Evolutionary conservation across 2,329 filamentous ascomycete genomes (phyloP).

Genomic region (Nemania sp.): DNA sequence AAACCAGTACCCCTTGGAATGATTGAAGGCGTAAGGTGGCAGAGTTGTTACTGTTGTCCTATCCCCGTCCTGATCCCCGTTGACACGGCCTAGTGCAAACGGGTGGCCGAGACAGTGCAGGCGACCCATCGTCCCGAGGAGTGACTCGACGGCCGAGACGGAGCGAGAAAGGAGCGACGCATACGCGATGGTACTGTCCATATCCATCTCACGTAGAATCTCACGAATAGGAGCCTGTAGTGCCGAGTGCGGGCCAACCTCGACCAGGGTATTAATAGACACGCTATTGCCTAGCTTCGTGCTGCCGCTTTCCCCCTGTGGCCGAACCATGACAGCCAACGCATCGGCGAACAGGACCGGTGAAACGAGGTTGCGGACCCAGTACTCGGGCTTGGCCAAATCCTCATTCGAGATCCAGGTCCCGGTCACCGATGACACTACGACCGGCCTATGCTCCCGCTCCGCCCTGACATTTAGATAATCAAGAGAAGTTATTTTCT

Average conservation of each 20-base stretch:
- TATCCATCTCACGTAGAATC: neutral
- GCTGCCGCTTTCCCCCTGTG: neutral
- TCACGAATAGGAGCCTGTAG: neutral
- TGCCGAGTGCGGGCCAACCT: slow-evolving; percentile 20
- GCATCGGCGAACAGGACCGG: slow-evolving; percentile 51
- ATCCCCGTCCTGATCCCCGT: neutral
- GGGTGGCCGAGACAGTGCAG: neutral
- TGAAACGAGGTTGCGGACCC: slow-evolving; percentile 46
- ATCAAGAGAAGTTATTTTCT: slow-evolving; percentile 28
- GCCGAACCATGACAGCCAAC: slow-evolving; percentile 22
- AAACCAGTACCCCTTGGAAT: slow-evolving; percentile 53
- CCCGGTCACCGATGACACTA: slow-evolving; percentile 6
- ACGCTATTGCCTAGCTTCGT: slow-evolving; percentile 24
- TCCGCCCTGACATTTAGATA: neutral
- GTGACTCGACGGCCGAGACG: neutral
- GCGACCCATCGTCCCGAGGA: neutral
- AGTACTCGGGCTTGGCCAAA: slow-evolving; percentile 19
- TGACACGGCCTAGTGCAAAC: neutral
- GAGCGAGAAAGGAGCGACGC: neutral
- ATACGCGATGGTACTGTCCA: neutral
- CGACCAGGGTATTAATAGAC: slow-evolving; percentile 30
- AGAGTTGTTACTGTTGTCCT: slow-evolving; percentile 29
- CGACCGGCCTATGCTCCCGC: neutral
- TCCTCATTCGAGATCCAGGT: neutral
- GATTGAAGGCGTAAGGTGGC: slow-evolving; percentile 57